Evolutionary conservation across 1,284 basidiomycete genomes (phyloP), one percentile per base, ranked within the genome.

Genomic region (Neonothopanus nambi): DNA sequence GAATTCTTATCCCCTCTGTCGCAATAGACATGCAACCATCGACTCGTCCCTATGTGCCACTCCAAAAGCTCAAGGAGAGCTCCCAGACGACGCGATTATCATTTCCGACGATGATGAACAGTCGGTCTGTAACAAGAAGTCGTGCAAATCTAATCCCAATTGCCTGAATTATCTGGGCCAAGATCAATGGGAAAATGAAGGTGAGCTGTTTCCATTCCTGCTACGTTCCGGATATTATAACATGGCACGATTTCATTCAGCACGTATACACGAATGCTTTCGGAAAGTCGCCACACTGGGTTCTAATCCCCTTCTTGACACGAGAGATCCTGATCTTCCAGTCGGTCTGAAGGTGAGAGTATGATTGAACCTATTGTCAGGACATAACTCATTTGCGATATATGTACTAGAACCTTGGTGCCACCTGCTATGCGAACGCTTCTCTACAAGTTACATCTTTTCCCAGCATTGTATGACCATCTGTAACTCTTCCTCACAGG

Each of bases 391-490:
- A 23, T 20, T 12, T 38, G n/a, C 54, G 36, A 61, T 47, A 21
- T 28, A 54, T 28, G 21, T 13, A 7, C 15, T 60, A 93, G 87
- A 97, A 97, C 66, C 81, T 96, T 15, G 94, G 94, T 12, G 94
- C 94, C 12, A 96, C 94, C 3, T 94, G 93, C 65, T 95, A 95
- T 60, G 93, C 91, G 48, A 96, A 96, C 68, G 91, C 93, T 5
- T 95, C 90, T 59, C 76, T 96, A 39, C 94, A 97, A 73, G 89
- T 88, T 35, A 82, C 84, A 83, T 81, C 2, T 78, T n/a, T 36
- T 80, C 78, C 62, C 69, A 72, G 28, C 83, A 81, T 64, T 69
- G 73, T 11, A 44, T 13, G 28, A n/a, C n/a, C n/a, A 3, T 50
- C 45, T 17, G 40, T 41, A 44, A 51, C 52, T 11, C 48, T 11